Evolutionary conservation across 345 rosid species (phyloP), one percentile per base, ranked within the genome.

Genomic region (Eucalyptus urophylla): DNA sequence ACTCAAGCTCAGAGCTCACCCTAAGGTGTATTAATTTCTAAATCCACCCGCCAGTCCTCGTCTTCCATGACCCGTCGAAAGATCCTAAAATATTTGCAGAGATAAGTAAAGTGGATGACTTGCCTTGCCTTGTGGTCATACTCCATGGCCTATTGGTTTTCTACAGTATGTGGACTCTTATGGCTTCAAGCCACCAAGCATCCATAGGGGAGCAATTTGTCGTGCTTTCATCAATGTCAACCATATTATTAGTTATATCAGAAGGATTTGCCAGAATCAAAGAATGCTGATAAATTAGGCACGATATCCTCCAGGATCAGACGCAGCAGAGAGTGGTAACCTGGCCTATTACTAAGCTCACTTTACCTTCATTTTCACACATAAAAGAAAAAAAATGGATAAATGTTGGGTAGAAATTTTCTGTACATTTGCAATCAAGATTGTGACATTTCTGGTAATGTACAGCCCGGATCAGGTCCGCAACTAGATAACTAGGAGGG

Each of bases 171-270:
- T 17, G 98, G 49, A 95, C 93, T 94, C 93, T 94, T 65, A 91
- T 58, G 25, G 99, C 99, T 92, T 97, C 97, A 87, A 92, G 95
- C 99, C 99, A 98, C 98, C 99, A 97, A 58, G 98, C 89, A 93
- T 94, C 95, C 67, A 91, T 91, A 72, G 89, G 89, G 80, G 76
- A 92, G 92, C 93, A 92, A 62, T 93, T 94, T 37, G 89, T 49
- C 85, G 91, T 88, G 11, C 87, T 43, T 80, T 92, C 92, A 50
- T 93, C 87, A 87, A 88, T 17, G 86, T 47, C 91, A 87, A 90
- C 89, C 87, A 49, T 2, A 5, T 86, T 87, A 86, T 87, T 90
- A 33, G 87, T 87, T 49, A 90, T 86, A 49, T 86, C 89, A 49
- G 89, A 90, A 27, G 92, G 88, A 89, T 92, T 91, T 65, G 58